Conservation (phyloP, 352 stramenopile species). For the Stephanocyclus meneghinianus region DNA sequence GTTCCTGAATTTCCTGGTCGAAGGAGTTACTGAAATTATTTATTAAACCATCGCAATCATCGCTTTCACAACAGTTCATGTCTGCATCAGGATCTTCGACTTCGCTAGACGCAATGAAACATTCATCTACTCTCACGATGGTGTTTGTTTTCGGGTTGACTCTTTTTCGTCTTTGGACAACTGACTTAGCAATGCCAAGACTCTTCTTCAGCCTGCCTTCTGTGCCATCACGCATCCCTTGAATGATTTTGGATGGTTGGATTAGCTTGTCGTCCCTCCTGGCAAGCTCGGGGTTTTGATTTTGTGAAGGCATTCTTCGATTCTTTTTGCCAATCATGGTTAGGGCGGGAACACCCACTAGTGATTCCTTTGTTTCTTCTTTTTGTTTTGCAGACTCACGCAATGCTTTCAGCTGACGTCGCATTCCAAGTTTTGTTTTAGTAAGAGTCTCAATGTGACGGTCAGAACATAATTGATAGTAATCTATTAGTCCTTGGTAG, state of each 20-base stretch:
- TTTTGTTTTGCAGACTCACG: conserved; percentile 47
- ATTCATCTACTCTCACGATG: not conserved
- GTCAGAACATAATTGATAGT: conserved; percentile 76
- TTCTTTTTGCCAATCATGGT: conserved; percentile 50
- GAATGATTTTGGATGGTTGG: conserved; percentile 15
- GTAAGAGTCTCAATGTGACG: conserved; percentile 51
- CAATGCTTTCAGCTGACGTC: conserved; percentile 48
- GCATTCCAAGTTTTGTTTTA: conserved; percentile 51
- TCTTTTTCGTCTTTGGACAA: conserved; percentile 8
- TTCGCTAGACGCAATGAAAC: not conserved
- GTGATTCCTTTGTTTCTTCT: conserved; percentile 34
- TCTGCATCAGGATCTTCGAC: not conserved
- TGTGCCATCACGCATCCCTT: conserved; percentile 3
- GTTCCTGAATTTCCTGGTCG: not conserved
- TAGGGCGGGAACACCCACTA: conserved; percentile 36
- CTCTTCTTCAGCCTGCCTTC: conserved; percentile 16
- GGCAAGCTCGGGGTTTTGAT: conserved; percentile 9
- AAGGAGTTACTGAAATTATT: not conserved
- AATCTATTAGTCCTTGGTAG: conserved; percentile 66
- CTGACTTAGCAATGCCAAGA: not conserved
- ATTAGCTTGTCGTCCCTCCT: conserved; percentile 12
- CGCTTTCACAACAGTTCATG: not conserved
- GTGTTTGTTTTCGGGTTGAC: not conserved
- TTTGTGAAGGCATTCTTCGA: conserved; percentile 7
- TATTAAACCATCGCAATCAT: not conserved